phyloP scores from a whole-genome alignment of 371 early-diverging fungal species.

The Lichtheimia ramosa region DNA sequence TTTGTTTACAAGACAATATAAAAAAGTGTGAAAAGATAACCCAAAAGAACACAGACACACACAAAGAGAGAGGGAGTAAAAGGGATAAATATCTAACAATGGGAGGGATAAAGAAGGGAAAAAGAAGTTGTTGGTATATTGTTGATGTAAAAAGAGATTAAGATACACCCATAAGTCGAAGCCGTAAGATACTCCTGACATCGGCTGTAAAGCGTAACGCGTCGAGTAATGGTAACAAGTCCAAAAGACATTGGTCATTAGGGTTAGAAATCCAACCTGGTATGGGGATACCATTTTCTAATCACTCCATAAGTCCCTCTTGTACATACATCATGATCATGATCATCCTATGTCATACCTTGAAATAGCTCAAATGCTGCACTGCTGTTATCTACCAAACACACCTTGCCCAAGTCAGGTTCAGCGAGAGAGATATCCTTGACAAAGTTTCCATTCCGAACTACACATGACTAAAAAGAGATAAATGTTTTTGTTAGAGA shows the following conservation, averaged over 20 bases:
- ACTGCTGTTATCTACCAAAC: constrained; percentile 90
- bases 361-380: constrained; percentile 81
- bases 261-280: constrained; percentile 81
- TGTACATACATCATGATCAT: neutral
- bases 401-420: constrained; percentile 84
- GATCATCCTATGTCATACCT: constrained; percentile 62
- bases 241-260: constrained; percentile 80
- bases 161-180: constrained; percentile 21
- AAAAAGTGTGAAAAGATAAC: no score
- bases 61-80: no score
- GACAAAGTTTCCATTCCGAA: constrained; percentile 76
- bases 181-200: constrained; percentile 66
- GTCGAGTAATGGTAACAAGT: constrained; percentile 84
- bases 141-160: neutral
- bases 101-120: no score
- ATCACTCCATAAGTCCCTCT: neutral
- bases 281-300: constrained; percentile 87
- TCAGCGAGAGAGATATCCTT: constrained; percentile 87
- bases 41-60: no score
- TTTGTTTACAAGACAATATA: no score
- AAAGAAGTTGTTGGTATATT: no score
- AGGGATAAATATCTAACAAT: no score
- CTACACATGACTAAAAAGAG: constrained; percentile 61
- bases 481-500: neutral
- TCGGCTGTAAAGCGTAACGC: constrained; percentile 85